Evolutionary conservation across 1,284 basidiomycete species (phyloP), one percentile per base, ranked within the genome.

Genomic region (Lentinula novae-zelandiae): DNA sequence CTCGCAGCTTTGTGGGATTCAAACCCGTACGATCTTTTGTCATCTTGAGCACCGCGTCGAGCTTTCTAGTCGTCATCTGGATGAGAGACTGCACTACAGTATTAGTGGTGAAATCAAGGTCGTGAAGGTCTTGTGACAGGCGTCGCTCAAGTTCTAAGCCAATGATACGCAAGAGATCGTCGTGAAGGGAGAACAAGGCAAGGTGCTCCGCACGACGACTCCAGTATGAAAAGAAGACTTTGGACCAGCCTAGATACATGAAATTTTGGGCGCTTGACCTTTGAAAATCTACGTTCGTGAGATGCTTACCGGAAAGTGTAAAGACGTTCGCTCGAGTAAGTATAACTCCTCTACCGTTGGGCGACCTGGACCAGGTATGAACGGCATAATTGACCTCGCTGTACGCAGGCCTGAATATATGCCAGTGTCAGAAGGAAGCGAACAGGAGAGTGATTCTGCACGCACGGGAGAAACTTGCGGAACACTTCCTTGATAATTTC

Each of bases 401-500:
- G 61, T 82, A 80, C 61, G 81, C 80, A 66, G 81, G 78, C 15
- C 80, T 80, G 71, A 31, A 53, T 17, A 22, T 20, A 46, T 46
- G 44, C 44, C 22, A 10, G 20, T 46, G 15, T 46, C 1, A 46
- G 34, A 46, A 46, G 8, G 4, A 33, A 40, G 48, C 40, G 36
- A 42, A 12, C 9, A 22, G 4, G 44, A 46, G 8, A 3, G n/a
- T 17, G 17, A 46, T 22, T 6, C 22, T 40, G 57, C 49, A 78
- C 78, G 63, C 70, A 80, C 77, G 79, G 79, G 53, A 82, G 78
- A 63, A 74, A 82, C 5, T 72, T 75, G 63, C 79, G 71, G 38
- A 81, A 66, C 15, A 81, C 77, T 65, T 80, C 75, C 63, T 81
- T 81, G 62, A 81, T 80, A 20, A 80, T 75, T 65, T 81, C 79